A percentile compares a stretch with the other conserved stretches of the same genome.
Conservation (phyloP, 164 flowering plant species). For the Sextonia rubra region DNA sequence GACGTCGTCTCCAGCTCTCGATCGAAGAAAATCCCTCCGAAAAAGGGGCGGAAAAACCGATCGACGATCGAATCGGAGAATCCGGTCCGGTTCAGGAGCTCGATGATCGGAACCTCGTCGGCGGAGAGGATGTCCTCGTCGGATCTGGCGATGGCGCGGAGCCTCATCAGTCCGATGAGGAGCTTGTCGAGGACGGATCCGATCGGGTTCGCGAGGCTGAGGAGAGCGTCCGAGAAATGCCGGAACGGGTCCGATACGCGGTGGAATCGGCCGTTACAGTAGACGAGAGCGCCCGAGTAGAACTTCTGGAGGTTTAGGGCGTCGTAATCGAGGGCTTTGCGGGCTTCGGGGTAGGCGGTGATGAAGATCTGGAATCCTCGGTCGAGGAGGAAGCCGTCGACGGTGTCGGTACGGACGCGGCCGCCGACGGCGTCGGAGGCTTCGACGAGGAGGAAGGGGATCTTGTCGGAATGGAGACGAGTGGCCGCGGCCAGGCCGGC, state of each 20-base stretch:
- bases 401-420: conserved; percentile 77
- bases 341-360: conserved; percentile 88
- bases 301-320: conserved; percentile 53
- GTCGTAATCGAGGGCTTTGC: conserved; percentile 43
- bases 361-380: conserved; percentile 97
- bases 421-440: conserved; percentile 87
- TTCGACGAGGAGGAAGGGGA: conserved; percentile 79
- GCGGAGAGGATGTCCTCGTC: conserved; percentile 55
- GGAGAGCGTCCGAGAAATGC: conserved; percentile 57
- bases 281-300: conserved; percentile 82
- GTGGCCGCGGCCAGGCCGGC: conserved; percentile 93
- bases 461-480: conserved; percentile 44
- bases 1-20: conserved; percentile 73
- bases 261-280: conserved; percentile 58
- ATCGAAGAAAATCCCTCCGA: conserved; percentile 91
- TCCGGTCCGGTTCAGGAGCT: conserved; percentile 46
- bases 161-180: conserved; percentile 47
- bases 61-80: conserved; percentile 64
- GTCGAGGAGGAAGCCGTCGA: conserved; percentile 82
- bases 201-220: conserved; percentile 64
- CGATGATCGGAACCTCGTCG: conserved; percentile 44
- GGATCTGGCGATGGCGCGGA: conserved; percentile 41
- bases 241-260: conserved; percentile 82
- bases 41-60: conserved; percentile 84
- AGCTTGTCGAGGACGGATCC: conserved; percentile 69